phyloP scores from a whole-genome alignment of 176 grass and related monocot species.

The Musa itinerans region DNA sequence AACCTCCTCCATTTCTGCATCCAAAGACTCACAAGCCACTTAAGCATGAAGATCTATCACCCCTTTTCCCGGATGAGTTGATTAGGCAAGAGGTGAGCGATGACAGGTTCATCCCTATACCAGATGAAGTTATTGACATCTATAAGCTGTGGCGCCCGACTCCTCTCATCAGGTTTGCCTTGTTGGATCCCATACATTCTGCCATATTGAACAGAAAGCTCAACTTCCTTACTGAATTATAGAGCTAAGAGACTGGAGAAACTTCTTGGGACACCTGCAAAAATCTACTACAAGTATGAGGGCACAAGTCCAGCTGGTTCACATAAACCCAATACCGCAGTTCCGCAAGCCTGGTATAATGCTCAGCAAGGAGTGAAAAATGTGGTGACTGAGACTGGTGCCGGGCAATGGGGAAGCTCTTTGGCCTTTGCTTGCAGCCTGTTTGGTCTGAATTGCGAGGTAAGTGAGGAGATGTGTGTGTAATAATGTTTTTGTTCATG shows the following conservation, averaged over 20 bases:
- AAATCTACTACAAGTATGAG: slow-evolving; percentile 99
- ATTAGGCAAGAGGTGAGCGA: slow-evolving; percentile 72
- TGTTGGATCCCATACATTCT: background rate
- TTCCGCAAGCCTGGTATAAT: slow-evolving; percentile 90
- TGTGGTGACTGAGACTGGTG: slow-evolving; percentile 86
- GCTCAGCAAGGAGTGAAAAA: slow-evolving; percentile 63
- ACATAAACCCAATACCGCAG: slow-evolving; percentile 92
- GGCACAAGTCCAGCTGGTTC: slow-evolving; percentile 91
- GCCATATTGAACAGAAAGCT: background rate
- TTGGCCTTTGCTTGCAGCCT: slow-evolving; percentile 88
- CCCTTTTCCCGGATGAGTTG: slow-evolving; percentile 89
- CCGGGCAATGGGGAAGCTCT: slow-evolving; percentile 93
- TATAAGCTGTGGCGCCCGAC: slow-evolving; percentile 87
- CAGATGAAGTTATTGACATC: slow-evolving; percentile 65
- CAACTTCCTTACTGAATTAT: background rate
- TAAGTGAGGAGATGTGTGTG: background rate
- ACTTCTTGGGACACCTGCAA: slow-evolving; percentile 69
- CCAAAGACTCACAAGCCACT: slow-evolving; percentile 70
- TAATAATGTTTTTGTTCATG: background rate
- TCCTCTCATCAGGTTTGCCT: slow-evolving; percentile 59
- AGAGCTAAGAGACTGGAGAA: slow-evolving; percentile 86
- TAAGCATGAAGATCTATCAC: slow-evolving; percentile 50
- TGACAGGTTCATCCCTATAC: slow-evolving; percentile 69
- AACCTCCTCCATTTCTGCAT: slow-evolving; percentile 71
- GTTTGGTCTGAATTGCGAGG: slow-evolving; percentile 83